Evolutionary conservation across 768 basidiomycete species (phyloP).

Genomic region (Suillus occidentalis): DNA sequence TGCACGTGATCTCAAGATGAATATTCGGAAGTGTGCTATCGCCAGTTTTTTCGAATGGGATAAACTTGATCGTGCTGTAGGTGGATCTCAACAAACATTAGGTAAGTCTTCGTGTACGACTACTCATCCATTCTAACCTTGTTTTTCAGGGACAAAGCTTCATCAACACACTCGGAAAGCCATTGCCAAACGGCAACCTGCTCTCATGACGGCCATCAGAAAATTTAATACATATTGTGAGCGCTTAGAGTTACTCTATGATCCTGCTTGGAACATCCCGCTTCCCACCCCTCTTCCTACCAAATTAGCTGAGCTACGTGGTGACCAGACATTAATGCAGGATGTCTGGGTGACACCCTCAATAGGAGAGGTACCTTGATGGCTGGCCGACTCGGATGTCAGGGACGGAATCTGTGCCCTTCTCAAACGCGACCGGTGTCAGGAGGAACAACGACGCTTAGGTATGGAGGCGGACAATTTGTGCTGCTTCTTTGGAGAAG

Average conservation of each 20-base stretch:
- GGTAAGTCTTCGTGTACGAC: slow-evolving; percentile 20
- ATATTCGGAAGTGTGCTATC: slow-evolving; percentile 25
- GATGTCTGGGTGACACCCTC: no score
- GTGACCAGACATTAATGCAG: no score
- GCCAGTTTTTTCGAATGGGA: slow-evolving; percentile 29
- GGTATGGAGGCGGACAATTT: background rate
- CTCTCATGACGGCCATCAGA: slow-evolving; percentile 19
- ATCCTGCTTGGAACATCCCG: no score
- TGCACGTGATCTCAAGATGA: slow-evolving; percentile 34
- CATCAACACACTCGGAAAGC: slow-evolving; percentile 21
- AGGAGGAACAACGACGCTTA: slow-evolving; percentile 7
- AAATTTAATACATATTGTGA: slow-evolving; percentile 33
- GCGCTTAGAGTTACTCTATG: slow-evolving; percentile 17
- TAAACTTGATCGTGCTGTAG: slow-evolving; percentile 22
- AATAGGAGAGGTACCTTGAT: no score
- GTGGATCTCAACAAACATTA: slow-evolving; percentile 18
- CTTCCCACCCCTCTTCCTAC: no score
- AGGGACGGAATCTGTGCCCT: slow-evolving; percentile 8
- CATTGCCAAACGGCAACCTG: slow-evolving; percentile 18
- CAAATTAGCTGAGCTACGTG: no score
- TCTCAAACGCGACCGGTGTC: slow-evolving; percentile 5
- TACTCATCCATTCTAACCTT: no score
- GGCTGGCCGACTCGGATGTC: slow-evolving; percentile 7
- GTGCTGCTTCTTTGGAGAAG: no score
- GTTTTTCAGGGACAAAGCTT: slow-evolving; percentile 26